Conservation (phyloP, 2,329 filamentous ascomycete species). For the Neofusicoccum ribis region DNA sequence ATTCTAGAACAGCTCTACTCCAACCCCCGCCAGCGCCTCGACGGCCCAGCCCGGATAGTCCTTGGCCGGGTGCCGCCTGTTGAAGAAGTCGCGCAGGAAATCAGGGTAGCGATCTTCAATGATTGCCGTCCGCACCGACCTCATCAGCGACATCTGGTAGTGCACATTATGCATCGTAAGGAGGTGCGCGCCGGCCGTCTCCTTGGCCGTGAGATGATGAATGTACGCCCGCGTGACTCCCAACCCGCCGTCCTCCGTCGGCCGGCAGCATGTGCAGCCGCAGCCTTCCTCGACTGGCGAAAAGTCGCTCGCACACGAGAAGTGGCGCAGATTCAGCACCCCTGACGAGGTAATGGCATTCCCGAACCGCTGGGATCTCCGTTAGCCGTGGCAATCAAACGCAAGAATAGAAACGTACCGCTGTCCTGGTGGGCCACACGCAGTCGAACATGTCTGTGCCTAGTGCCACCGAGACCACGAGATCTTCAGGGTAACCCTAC, state of each 20-base stretch:
- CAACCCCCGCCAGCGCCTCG: conserved; percentile 73
- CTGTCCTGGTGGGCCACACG: conserved; percentile 95
- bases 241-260: conserved; percentile 66
- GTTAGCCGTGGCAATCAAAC: neutral
- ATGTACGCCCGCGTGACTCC: conserved; percentile 87
- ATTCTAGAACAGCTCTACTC: conserved; percentile 61
- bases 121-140: conserved; percentile 71
- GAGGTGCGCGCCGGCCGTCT: conserved; percentile 84
- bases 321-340: conserved; percentile 80
- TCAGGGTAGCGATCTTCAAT: conserved; percentile 77
- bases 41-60: conserved; percentile 84
- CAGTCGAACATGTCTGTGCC: conserved; percentile 99
- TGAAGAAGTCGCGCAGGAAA: conserved; percentile 79
- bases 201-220: conserved; percentile 88
- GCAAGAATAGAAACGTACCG: conserved; percentile 50
- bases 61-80: conserved; percentile 66
- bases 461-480: conserved; percentile 88
- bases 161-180: conserved; percentile 95
- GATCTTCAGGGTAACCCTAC: conserved; percentile 81
- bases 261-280: conserved; percentile 73
- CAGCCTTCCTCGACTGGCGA: conserved; percentile 80
- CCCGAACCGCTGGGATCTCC: conserved; percentile 67
- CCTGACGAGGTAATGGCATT: conserved; percentile 84
- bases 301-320: conserved; percentile 76
- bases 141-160: conserved; percentile 86